Base-by-base conservation (phyloP, 106 monocot species). In the Hemerocallis citrina region DNA sequence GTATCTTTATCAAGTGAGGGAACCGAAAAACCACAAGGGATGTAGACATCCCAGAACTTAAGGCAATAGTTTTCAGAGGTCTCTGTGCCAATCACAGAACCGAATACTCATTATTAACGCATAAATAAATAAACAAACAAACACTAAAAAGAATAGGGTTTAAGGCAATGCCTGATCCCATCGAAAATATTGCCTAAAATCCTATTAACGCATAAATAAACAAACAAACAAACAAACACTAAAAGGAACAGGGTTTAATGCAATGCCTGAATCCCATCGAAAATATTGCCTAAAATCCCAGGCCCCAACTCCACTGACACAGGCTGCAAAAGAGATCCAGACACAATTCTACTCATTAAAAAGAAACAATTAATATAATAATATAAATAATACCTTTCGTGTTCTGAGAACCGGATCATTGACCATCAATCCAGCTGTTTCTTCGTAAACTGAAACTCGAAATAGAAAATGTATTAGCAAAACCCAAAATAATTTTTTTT, bases 141-240 rank as follows among this genome's bases (percentile, higher is more conserved):
- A 25, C 24, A 23, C 13, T 15, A 20, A 19, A 31, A 39, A 24
- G 24, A 59, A 59, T 5, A 50, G 11, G 28, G 28, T 40, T 36
- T 24, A 13, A 34, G 38, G 21, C 2, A 41, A 25, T 48, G 92
- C 98, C 98, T 99, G 98, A 99, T 99, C 27, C 98, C 98, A 74
- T 99, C 98, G 73, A 99, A 99, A 64, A 99, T 99, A 73, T 99
- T 99, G 39, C 98, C 98, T 66, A 99, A 70, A 54, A 99, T 99
- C 34, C 98, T 92, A 75, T n/a, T n/a, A n/a, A n/a, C n/a, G n/a
- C 14, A 38, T 59, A 9, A 24, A 2, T 0, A 38, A 21, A 59
- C 28, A 12, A 6, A 40, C 25, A 31, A 59, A 40, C 4, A 59
- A 39, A 25, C 24, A 23, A n/a, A n/a, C n/a, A n/a, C 13, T 15